These are phyloP conservation scores for Tetradesmus lagerheimii DNA, from an alignment of 139 green algal species.

Conservation along the genomic window DNA sequence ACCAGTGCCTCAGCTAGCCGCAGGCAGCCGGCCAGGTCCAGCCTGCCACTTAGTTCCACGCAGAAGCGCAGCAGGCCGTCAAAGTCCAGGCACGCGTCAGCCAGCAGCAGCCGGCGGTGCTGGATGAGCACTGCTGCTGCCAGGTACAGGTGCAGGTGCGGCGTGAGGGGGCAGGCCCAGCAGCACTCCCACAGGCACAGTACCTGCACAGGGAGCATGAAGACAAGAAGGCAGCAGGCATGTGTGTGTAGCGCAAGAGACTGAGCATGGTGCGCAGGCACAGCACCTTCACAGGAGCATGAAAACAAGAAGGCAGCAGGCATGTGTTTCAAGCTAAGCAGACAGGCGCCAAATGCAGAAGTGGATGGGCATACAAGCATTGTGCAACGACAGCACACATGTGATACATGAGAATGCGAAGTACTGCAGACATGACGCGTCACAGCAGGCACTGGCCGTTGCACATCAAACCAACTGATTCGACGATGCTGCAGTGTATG, in stretches of 20 bases:
- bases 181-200: slow-evolving; percentile 89
- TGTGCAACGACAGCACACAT: too few relatives aligned
- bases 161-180: slow-evolving; percentile 73
- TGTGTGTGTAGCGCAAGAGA: too few relatives aligned
- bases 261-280: neutral
- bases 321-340: too few relatives aligned
- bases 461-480: too few relatives aligned
- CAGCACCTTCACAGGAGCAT: neutral
- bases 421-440: too few relatives aligned
- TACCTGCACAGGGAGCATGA: neutral
- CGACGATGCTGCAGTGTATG: too few relatives aligned
- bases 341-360: too few relatives aligned
- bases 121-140: slow-evolving; percentile 82
- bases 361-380: too few relatives aligned
- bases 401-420: too few relatives aligned
- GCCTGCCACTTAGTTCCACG: slow-evolving; percentile 69
- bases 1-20: slow-evolving; percentile 71
- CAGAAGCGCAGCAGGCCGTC: slow-evolving; percentile 86
- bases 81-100: slow-evolving; percentile 66
- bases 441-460: too few relatives aligned
- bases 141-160: slow-evolving; percentile 90
- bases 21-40: slow-evolving; percentile 75
- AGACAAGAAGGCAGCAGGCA: too few relatives aligned
- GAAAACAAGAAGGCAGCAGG: too few relatives aligned
- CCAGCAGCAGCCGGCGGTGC: slow-evolving; percentile 77